These are phyloP conservation scores for Tarenaya hassleriana DNA, from an alignment of 345 rosid genomes.

Conservation along the genomic window DNA sequence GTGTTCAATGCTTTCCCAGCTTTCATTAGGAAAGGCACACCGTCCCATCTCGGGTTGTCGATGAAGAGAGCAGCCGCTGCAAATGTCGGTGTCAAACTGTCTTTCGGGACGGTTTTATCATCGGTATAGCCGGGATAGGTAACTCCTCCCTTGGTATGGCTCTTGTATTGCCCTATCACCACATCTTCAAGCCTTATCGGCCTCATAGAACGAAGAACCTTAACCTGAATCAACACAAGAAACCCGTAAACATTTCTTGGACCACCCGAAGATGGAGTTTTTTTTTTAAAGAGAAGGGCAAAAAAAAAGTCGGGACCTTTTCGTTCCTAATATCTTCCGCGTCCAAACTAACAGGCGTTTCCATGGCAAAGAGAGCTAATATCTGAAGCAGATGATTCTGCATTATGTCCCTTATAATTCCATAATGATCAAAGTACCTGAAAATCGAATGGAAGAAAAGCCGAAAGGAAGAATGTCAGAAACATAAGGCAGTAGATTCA, in stretches of 20 bases:
- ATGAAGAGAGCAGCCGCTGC: constrained; percentile 99
- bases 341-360: constrained; percentile 96
- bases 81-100: constrained; percentile 90
- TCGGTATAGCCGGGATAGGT: constrained; percentile 79
- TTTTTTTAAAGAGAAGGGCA: background rate
- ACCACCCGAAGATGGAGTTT: background rate
- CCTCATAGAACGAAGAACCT: constrained; percentile 94
- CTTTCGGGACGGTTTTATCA: constrained; percentile 85
- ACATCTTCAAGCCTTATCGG: constrained; percentile 74
- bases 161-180: constrained; percentile 86
- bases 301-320: constrained; percentile 42
- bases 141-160: constrained; percentile 79
- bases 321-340: constrained; percentile 97
- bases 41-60: constrained; percentile 98
- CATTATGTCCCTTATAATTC: constrained; percentile 96
- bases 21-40: constrained; percentile 96
- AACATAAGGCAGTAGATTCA: constrained; percentile 6
- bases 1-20: constrained; percentile 94
- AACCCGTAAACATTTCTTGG: constrained; percentile 10
- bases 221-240: constrained; percentile 53
- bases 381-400: constrained; percentile 99
- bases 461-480: background rate
- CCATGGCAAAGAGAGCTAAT: constrained; percentile 97
- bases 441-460: constrained; percentile 12
- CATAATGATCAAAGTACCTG: constrained; percentile 95